A percentile compares a stretch with the other conserved stretches of the same genome.
These are phyloP conservation scores for Neofusicoccum kwambonambiense DNA, from an alignment of 2,329 filamentous ascomycete species.

Conservation along the genomic window DNA sequence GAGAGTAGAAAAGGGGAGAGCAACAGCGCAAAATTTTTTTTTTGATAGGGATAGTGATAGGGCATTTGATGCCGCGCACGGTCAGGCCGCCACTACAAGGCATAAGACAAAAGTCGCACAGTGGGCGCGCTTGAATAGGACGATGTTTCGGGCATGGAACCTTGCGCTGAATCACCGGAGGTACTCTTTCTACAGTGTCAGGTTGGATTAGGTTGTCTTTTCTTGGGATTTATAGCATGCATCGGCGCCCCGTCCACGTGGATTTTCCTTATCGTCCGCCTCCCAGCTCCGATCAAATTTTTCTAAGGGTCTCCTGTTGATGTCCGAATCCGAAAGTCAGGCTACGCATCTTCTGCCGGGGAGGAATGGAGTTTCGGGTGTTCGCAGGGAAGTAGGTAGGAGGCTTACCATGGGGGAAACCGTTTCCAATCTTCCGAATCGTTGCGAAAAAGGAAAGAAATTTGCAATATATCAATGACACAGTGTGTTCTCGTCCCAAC, in stretches of 20 bases:
- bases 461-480: constrained; percentile 2
- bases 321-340: constrained; percentile 6
- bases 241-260: constrained; percentile 10
- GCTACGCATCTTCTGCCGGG: constrained; percentile 2
- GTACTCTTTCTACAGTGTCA: neutral
- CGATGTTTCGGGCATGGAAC: neutral
- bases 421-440: constrained; percentile 2
- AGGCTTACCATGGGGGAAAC: neutral
- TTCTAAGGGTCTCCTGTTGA: constrained; percentile 1
- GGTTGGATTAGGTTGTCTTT: constrained; percentile 2
- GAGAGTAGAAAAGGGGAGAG: neutral
- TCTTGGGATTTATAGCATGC: constrained; percentile 7
- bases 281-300: neutral
- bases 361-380: constrained; percentile 7
- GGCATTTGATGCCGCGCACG: neutral
- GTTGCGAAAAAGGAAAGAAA: constrained; percentile 8
- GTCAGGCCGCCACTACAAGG: neutral
- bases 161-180: neutral
- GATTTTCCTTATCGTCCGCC: neutral
- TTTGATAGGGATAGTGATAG: neutral
- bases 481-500: neutral
- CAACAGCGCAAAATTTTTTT: neutral
- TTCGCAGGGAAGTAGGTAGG: constrained; percentile 1
- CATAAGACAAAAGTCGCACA: neutral
- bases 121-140: neutral